A percentile compares a stretch with the other conserved stretches of the same genome.
Evolutionary conservation across 352 stramenopile genomes (phyloP).

Genomic region (Elongisporangium prolatum): DNA sequence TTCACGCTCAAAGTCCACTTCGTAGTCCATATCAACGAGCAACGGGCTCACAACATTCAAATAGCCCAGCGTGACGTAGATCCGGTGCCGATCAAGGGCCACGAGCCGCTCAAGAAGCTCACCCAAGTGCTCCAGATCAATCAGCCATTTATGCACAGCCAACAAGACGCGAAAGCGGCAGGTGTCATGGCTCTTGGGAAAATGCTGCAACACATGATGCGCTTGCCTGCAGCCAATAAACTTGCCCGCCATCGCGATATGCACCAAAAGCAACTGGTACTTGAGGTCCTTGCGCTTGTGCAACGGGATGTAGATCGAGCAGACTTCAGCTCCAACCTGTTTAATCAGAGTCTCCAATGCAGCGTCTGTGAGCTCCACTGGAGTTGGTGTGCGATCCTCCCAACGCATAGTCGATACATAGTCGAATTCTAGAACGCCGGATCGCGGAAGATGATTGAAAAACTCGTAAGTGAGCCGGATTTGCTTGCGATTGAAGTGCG

Average conservation of each 20-base stretch:
- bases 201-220: slow-evolving; percentile 63
- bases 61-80: slow-evolving; percentile 52
- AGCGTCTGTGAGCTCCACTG: slow-evolving; percentile 28
- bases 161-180: slow-evolving; percentile 46
- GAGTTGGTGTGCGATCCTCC: slow-evolving; percentile 30
- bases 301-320: slow-evolving; percentile 63
- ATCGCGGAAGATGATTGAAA: slow-evolving; percentile 43
- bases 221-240: slow-evolving; percentile 40
- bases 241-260: slow-evolving; percentile 45
- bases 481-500: slow-evolving; percentile 46
- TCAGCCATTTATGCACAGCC: slow-evolving; percentile 48
- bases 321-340: slow-evolving; percentile 59
- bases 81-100: slow-evolving; percentile 24
- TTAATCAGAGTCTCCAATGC: slow-evolving; percentile 30
- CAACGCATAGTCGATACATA: slow-evolving; percentile 52
- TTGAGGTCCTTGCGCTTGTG: slow-evolving; percentile 67
- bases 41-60: slow-evolving; percentile 59
- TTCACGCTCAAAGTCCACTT: slow-evolving; percentile 60
- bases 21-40: slow-evolving; percentile 61
- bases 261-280: slow-evolving; percentile 66
- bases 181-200: slow-evolving; percentile 63
- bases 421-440: slow-evolving; percentile 66
- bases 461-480: slow-evolving; percentile 53
- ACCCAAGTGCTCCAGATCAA: slow-evolving; percentile 62
- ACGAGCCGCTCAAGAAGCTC: slow-evolving; percentile 54